Conservation (phyloP, 768 basidiomycete species). For the Kockovaella imperatae region DNA sequence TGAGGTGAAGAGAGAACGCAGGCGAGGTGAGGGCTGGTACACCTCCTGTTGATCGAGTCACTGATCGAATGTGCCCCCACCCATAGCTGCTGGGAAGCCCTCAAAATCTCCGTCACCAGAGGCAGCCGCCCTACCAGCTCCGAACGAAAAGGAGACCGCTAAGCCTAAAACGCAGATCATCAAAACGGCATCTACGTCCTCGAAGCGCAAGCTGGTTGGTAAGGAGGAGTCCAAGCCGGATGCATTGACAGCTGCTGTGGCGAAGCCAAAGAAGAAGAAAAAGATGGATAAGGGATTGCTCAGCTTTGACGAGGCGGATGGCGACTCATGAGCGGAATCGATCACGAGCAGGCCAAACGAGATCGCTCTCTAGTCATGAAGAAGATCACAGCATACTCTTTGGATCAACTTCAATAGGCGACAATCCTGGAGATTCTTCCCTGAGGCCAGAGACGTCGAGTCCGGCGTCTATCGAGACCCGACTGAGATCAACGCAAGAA, state of each 20-base stretch:
- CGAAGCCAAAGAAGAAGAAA: slow-evolving; percentile 41
- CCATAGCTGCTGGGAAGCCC: slow-evolving; percentile 17
- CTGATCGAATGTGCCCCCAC: background rate
- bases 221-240: slow-evolving; percentile 2
- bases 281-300: slow-evolving; percentile 44
- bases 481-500: too few relatives aligned
- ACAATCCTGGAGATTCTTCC: too few relatives aligned
- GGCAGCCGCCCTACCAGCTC: background rate
- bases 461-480: too few relatives aligned
- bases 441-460: too few relatives aligned
- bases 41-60: background rate
- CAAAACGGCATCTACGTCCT: slow-evolving; percentile 9
- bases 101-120: slow-evolving; percentile 13
- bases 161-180: slow-evolving; percentile 11
- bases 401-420: too few relatives aligned
- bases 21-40: slow-evolving; percentile 37
- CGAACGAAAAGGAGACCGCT: slow-evolving; percentile 1
- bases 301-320: slow-evolving; percentile 44
- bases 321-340: slow-evolving; percentile 16
- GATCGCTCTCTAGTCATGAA: too few relatives aligned
- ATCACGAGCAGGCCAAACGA: too few relatives aligned
- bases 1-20: slow-evolving; percentile 60
- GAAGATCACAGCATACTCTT: too few relatives aligned
- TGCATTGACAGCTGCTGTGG: slow-evolving; percentile 8
- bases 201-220: slow-evolving; percentile 40